phyloP scores from a whole-genome alignment of 495 filamentous ascomycete genomes.

The Aspergillus incahuasiensis region DNA sequence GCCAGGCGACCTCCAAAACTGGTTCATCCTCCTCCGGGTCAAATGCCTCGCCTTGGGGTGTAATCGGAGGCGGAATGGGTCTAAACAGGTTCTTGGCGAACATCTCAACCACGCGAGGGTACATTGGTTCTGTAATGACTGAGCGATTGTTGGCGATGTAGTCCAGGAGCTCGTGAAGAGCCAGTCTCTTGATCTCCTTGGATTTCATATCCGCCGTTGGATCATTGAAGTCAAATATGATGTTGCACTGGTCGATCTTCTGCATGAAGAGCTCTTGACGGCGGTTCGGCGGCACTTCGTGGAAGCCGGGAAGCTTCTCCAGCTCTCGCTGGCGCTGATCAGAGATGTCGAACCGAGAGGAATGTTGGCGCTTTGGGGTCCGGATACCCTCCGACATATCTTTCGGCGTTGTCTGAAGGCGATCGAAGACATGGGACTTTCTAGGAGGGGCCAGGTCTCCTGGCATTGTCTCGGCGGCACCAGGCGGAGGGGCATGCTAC shows the following conservation, averaged over 20 bases:
- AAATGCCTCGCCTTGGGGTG: slow-evolving; percentile 96
- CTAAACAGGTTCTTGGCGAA: slow-evolving; percentile 98
- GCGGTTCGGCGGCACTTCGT: slow-evolving; percentile 91
- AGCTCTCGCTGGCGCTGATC: slow-evolving; percentile 85
- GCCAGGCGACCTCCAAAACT: slow-evolving; percentile 97
- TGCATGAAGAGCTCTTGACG: slow-evolving; percentile 99
- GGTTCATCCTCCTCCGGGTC: slow-evolving; percentile 99
- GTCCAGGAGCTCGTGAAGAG: slow-evolving; percentile 92
- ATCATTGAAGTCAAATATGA: slow-evolving; percentile 99
- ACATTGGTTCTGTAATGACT: slow-evolving; percentile 99
- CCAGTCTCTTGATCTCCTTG: slow-evolving; percentile 99
- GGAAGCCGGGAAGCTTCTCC: slow-evolving; percentile 97
- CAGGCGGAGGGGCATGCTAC: slow-evolving; percentile 89
- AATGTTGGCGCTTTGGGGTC: slow-evolving; percentile 93
- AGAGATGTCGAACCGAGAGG: slow-evolving; percentile 96
- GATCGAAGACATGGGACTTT: slow-evolving; percentile 87
- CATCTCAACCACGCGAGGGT: slow-evolving; percentile 97
- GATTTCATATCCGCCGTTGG: slow-evolving; percentile 98
- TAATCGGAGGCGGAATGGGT: slow-evolving; percentile 93
- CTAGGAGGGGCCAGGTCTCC: slow-evolving; percentile 94
- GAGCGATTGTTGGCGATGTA: slow-evolving; percentile 98
- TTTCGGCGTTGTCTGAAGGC: slow-evolving; percentile 88
- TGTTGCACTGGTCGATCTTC: slow-evolving; percentile 99
- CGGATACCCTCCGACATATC: slow-evolving; percentile 92
- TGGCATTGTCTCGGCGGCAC: slow-evolving; percentile 95